phyloP scores from a whole-genome alignment of 768 basidiomycete species.

The Trametes elegans region DNA sequence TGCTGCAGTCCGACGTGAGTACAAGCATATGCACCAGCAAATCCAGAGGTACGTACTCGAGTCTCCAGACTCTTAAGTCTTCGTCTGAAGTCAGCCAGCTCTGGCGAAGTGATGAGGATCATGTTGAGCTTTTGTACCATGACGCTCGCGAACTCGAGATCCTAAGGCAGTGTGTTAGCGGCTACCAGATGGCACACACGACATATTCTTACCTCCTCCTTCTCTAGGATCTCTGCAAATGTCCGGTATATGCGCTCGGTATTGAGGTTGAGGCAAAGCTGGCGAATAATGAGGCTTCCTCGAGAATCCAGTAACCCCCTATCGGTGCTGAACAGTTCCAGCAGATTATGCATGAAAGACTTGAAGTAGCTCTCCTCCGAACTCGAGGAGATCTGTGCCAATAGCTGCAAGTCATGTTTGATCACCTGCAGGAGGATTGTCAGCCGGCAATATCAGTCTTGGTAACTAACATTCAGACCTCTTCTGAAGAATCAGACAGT shows the following conservation, averaged over 20 bases:
- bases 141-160: constrained; percentile 95
- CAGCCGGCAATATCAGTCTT: neutral
- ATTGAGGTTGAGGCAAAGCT: constrained; percentile 90
- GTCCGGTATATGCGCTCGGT: constrained; percentile 94
- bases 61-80: constrained; percentile 91
- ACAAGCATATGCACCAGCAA: neutral
- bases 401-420: constrained; percentile 91
- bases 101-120: constrained; percentile 94
- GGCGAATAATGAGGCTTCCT: constrained; percentile 93
- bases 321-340: constrained; percentile 95
- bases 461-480: constrained; percentile 45
- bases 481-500: constrained; percentile 93
- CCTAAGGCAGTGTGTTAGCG: constrained; percentile 44
- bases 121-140: constrained; percentile 98
- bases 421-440: constrained; percentile 59
- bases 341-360: constrained; percentile 90
- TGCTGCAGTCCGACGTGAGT: constrained; percentile 43
- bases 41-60: constrained; percentile 51
- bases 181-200: neutral
- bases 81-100: constrained; percentile 92
- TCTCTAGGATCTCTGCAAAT: constrained; percentile 96
- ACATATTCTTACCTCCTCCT: constrained; percentile 75
- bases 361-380: constrained; percentile 97
- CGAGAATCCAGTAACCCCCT: constrained; percentile 83
- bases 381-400: constrained; percentile 95